A percentile compares a stretch with the other conserved stretches of the same genome.
Conservation (phyloP, 352 stramenopile genomes). For the Phytopythium cucurbitacearum region DNA sequence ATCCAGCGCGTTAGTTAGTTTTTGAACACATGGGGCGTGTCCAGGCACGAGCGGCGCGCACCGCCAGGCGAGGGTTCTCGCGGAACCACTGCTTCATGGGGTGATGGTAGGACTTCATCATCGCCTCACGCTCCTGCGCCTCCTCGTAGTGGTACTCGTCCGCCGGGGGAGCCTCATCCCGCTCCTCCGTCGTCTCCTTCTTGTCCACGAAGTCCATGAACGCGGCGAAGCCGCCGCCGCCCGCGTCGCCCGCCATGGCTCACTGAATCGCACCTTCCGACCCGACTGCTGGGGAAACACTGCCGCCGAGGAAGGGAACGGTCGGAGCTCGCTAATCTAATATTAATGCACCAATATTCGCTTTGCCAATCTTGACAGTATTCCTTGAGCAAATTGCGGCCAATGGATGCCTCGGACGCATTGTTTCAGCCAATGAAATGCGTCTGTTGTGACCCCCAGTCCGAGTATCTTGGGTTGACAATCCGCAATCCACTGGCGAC, state of each 20-base stretch:
- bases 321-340: too few species aligned
- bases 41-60: slow-evolving; percentile 3
- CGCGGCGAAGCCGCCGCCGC: slow-evolving; percentile 49
- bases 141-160: slow-evolving; percentile 84
- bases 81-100: slow-evolving; percentile 89
- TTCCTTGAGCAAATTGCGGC: background rate
- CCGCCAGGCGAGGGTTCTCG: slow-evolving; percentile 45
- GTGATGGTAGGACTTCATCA: slow-evolving; percentile 87
- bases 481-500: background rate
- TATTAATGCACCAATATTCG: too few species aligned
- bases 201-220: slow-evolving; percentile 66
- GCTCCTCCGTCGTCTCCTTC: slow-evolving; percentile 6
- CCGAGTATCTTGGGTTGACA: background rate
- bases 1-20: slow-evolving; percentile 2
- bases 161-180: background rate
- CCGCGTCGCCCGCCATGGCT: slow-evolving; percentile 43
- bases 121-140: slow-evolving; percentile 80
- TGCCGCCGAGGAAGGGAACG: too few species aligned
- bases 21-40: background rate
- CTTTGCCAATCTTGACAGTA: background rate
- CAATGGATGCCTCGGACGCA: slow-evolving; percentile 1
- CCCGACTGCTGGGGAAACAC: too few species aligned
- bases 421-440: slow-evolving; percentile 2
- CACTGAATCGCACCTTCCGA: background rate
- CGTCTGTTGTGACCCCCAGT: background rate